Evolutionary conservation across 1,139 yeast genomes (phyloP).

Genomic region (Pneumocystis murina): DNA sequence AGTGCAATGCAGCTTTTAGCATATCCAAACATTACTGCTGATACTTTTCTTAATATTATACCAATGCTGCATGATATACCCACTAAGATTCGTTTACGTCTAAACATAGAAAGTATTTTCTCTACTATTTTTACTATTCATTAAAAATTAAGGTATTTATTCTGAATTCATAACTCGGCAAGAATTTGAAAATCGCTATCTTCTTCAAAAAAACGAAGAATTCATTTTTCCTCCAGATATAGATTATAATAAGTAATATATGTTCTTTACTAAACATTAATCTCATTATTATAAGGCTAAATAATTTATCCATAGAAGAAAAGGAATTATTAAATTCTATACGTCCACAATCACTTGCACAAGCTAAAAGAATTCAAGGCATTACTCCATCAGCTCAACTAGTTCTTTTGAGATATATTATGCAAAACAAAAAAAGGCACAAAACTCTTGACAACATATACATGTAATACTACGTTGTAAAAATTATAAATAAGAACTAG

Average conservation of each 20-base stretch:
- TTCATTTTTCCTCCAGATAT: neutral
- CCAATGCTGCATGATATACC: neutral
- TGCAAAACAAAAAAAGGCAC: neutral
- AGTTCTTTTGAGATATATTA: slow-evolving; percentile 17
- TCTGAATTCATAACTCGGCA: neutral
- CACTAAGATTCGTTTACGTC: neutral
- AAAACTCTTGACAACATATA: neutral
- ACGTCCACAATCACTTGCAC: slow-evolving; percentile 83
- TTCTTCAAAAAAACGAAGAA: neutral
- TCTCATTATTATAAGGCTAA: slow-evolving; percentile 41
- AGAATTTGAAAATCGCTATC: neutral
- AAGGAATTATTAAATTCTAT: slow-evolving; percentile 53
- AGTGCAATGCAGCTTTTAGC: slow-evolving; percentile 1
- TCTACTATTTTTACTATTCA: neutral
- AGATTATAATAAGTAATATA: neutral
- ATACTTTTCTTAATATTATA: neutral
- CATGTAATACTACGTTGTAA: neutral
- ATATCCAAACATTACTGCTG: neutral
- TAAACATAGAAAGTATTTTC: neutral
- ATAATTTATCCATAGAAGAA: slow-evolving; percentile 57
- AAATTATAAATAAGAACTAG: neutral
- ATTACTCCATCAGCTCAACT: slow-evolving; percentile 54
- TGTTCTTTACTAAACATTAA: slow-evolving; percentile 36
- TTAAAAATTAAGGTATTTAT: slow-evolving; percentile 1
- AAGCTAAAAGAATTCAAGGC: slow-evolving; percentile 87